These are phyloP conservation scores for Chrysoporthe puriensis DNA, from an alignment of 2,329 filamentous ascomycete genomes.

Conservation along the genomic window DNA sequence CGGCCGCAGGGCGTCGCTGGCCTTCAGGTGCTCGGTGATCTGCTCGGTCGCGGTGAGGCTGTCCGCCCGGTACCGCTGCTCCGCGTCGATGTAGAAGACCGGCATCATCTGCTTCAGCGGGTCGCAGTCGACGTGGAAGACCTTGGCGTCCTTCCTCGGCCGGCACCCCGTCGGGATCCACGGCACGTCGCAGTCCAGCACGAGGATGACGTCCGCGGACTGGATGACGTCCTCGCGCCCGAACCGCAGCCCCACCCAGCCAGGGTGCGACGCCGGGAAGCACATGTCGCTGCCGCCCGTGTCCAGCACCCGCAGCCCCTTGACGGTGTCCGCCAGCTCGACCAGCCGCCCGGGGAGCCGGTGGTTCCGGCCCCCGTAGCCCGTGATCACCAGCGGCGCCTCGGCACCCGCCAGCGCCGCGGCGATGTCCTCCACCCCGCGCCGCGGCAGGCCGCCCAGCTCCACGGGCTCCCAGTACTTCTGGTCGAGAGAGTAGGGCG, in stretches of 20 bases:
- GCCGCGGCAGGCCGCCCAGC: conserved; percentile 60
- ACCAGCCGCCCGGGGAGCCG: conserved; percentile 64
- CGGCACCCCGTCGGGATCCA: conserved; percentile 83
- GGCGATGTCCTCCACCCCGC: conserved; percentile 62
- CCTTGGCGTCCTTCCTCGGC: conserved; percentile 53
- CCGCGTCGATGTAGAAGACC: conserved; percentile 70
- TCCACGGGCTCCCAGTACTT: conserved; percentile 71
- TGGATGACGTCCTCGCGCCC: conserved; percentile 74
- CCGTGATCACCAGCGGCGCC: conserved; percentile 71
- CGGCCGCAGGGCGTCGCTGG: conserved; percentile 46
- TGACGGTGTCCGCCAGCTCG: conserved; percentile 67
- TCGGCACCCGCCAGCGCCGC: conserved; percentile 66
- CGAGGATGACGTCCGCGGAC: conserved; percentile 80
- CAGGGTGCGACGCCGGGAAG: conserved; percentile 72
- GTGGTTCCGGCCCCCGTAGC: conserved; percentile 73
- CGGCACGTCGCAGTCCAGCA: conserved; percentile 88
- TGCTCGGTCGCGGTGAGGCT: conserved; percentile 69
- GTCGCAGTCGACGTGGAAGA: conserved; percentile 69
- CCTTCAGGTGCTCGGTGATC: conserved; percentile 63
- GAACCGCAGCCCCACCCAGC: conserved; percentile 71
- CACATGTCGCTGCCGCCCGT: conserved; percentile 81
- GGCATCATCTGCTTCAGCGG: conserved; percentile 74
- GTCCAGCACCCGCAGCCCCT: conserved; percentile 72
- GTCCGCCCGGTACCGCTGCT: conserved; percentile 69
- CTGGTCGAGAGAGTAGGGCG: conserved; percentile 71